Evolutionary conservation across 1,139 yeast species (phyloP).

Genomic region (Lodderomyces parapsilosis): DNA sequence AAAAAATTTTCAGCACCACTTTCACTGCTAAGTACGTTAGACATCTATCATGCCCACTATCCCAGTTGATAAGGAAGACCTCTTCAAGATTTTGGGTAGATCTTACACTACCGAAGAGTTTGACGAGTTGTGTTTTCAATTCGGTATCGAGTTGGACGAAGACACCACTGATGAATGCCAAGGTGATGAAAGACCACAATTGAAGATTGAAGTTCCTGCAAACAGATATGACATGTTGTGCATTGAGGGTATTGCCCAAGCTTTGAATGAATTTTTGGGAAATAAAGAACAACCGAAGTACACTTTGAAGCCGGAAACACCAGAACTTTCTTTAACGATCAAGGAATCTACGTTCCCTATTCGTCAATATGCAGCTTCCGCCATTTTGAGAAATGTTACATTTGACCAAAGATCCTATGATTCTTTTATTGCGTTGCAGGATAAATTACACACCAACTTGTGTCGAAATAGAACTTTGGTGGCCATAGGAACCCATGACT

Average conservation of each 20-base stretch:
- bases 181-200: conserved; percentile 87
- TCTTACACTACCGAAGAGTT: conserved; percentile 86
- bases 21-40: not conserved
- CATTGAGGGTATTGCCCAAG: conserved; percentile 96
- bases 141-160: conserved; percentile 96
- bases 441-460: conserved; percentile 89
- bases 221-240: conserved; percentile 98
- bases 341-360: conserved; percentile 68
- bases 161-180: conserved; percentile 82
- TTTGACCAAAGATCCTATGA: conserved; percentile 86
- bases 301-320: conserved; percentile 58
- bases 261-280: conserved; percentile 87
- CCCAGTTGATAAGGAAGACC: conserved; percentile 90
- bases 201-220: conserved; percentile 96
- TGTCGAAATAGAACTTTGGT: conserved; percentile 97
- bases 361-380: conserved; percentile 95
- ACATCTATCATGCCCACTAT: conserved; percentile 79
- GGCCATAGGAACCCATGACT: conserved; percentile 98
- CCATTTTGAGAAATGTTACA: conserved; percentile 77
- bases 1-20: conserved; percentile 12
- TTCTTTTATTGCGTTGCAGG: conserved; percentile 94
- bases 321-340: conserved; percentile 67
- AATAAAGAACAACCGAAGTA: conserved; percentile 63
- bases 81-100: conserved; percentile 78
- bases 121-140: conserved; percentile 95